Conservation (phyloP, 2,329 filamentous ascomycete species). For the Exophiala bonariae region DNA sequence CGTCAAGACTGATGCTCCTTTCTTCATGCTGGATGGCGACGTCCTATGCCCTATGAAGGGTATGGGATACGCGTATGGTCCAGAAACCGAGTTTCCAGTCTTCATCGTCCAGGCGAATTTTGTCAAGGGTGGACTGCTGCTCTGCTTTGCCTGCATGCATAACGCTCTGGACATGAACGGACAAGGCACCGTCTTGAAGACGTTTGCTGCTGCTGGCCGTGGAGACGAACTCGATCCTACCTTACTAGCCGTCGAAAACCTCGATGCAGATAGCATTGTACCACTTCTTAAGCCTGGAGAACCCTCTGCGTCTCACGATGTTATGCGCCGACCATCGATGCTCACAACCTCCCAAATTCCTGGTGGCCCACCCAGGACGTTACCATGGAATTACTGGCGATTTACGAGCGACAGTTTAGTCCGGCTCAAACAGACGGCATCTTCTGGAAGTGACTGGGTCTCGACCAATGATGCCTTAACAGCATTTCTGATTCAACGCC, state of each 20-base stretch:
- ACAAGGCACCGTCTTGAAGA: slow-evolving; percentile 9
- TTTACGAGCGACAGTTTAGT: no score
- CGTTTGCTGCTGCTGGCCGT: slow-evolving; percentile 5
- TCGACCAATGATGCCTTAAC: no score
- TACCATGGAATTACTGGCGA: no score
- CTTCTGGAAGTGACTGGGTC: no score
- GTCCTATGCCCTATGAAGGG: slow-evolving; percentile 31
- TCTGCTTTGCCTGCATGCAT: slow-evolving; percentile 29
- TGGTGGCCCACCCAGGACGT: no score
- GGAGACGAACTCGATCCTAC: slow-evolving; percentile 6
- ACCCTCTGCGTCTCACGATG: slow-evolving; percentile 1
- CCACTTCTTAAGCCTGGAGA: slow-evolving; percentile 8
- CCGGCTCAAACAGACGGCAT: no score
- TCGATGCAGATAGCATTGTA: slow-evolving; percentile 9
- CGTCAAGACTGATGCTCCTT: slow-evolving; percentile 27
- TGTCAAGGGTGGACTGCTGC: slow-evolving; percentile 27
- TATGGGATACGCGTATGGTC: slow-evolving; percentile 25
- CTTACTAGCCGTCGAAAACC: slow-evolving; percentile 6
- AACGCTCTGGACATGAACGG: slow-evolving; percentile 29
- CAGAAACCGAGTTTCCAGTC: slow-evolving; percentile 21
- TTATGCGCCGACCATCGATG: slow-evolving; percentile 3
- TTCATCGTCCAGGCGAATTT: slow-evolving; percentile 31
- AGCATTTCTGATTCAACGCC: no score
- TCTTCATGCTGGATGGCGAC: slow-evolving; percentile 33
- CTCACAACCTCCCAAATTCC: not conserved